These are phyloP conservation scores for Uronychia binucleata DNA, from an alignment of 73 alveolate species.

Conservation along the genomic window DNA sequence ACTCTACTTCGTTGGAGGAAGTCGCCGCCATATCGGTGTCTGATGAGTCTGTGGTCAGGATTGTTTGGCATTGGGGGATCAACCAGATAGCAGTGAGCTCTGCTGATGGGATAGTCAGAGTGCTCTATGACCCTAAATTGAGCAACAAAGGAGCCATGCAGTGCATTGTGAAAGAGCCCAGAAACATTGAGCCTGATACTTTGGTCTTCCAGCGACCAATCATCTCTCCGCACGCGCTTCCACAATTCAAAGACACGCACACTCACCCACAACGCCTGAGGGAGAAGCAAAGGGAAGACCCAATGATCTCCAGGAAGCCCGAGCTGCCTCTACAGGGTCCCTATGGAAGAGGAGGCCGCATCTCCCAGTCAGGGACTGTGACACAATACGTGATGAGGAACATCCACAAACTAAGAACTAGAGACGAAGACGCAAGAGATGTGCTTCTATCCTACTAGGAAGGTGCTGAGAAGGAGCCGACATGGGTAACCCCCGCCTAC, in stretches of 20 bases:
- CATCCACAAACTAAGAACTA: slow-evolving; percentile 70
- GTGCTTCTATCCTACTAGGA: slow-evolving; percentile 73
- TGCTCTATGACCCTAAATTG: slow-evolving; percentile 66
- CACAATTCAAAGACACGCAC: slow-evolving; percentile 42
- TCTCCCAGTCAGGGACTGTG: slow-evolving; percentile 66
- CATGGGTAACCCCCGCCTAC: slow-evolving; percentile 89
- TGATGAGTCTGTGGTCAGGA: slow-evolving; percentile 47
- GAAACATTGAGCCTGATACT: slow-evolving; percentile 28
- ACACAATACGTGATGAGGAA: slow-evolving; percentile 85
- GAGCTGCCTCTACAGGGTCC: slow-evolving; percentile 68
- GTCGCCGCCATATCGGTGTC: slow-evolving; percentile 12
- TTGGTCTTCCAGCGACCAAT: slow-evolving; percentile 48
- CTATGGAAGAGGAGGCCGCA: slow-evolving; percentile 68
- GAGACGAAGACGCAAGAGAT: slow-evolving; percentile 91
- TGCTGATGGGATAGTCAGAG: slow-evolving; percentile 65
- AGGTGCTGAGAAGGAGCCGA: slow-evolving; percentile 74
- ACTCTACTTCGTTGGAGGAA: slow-evolving; percentile 30
- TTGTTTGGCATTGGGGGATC: slow-evolving; percentile 58
- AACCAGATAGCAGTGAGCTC: slow-evolving; percentile 66
- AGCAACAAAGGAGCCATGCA: slow-evolving; percentile 53
- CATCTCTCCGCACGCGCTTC: slow-evolving; percentile 47
- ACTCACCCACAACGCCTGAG: slow-evolving; percentile 25
- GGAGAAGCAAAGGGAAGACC: slow-evolving; percentile 53
- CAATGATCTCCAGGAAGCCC: slow-evolving; percentile 45
- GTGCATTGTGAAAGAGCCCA: slow-evolving; percentile 20